Base-by-base conservation (phyloP, 192 early-diverging fungal species). In the Backusella luteola region DNA sequence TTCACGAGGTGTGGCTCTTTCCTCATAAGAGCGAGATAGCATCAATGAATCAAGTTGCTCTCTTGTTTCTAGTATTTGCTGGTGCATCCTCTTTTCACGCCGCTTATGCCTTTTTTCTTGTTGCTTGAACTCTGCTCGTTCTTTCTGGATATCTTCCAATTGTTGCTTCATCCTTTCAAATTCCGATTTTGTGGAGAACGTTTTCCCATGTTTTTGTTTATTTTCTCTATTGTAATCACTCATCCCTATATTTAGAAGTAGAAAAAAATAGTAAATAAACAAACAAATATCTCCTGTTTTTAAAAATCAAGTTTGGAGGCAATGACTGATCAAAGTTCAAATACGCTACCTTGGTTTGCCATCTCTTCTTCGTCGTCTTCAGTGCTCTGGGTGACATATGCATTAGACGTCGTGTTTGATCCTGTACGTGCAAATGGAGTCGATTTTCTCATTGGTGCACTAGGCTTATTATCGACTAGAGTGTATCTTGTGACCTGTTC, bases 21-120 rank as follows among this genome's bases (percentile, higher is more conserved):
- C 56, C 23, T 63, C 56, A 63, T 63, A 63, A 63, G 56, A 63
- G 9, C 26, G 56, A 63, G 56, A 63, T 63, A 63, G 12, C 56
- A 63, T 23, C 12, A 63, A 12, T 26, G 56, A 63, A 63, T 63
- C 56, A 63, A 63, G 56, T 12, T 63, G 56, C 56, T 63, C 56
- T 29, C 56, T 23, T 26, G 56, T 63, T 63, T 63, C 56, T 63
- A 63, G 3, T 63, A 63, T 63, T 63, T 63, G 56, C 56, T 63
- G 56, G 21, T 63, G 56, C 56, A 63, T 63, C 26, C 56, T 63
- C 12, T 63, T 63, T 63, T 63, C 56, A 63, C 56, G 56, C 23
- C 56, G 56, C n/a, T 63, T 63, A 29, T 63, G 56, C 11, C 56
- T 63, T 63, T 63, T 63, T 63, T 63, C 56, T 63, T 63, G 56